A percentile compares a stretch with the other conserved stretches of the same genome.
Evolutionary conservation across 2,329 filamentous ascomycete genomes (phyloP).

Genomic region (Diaporthe caulivora): DNA sequence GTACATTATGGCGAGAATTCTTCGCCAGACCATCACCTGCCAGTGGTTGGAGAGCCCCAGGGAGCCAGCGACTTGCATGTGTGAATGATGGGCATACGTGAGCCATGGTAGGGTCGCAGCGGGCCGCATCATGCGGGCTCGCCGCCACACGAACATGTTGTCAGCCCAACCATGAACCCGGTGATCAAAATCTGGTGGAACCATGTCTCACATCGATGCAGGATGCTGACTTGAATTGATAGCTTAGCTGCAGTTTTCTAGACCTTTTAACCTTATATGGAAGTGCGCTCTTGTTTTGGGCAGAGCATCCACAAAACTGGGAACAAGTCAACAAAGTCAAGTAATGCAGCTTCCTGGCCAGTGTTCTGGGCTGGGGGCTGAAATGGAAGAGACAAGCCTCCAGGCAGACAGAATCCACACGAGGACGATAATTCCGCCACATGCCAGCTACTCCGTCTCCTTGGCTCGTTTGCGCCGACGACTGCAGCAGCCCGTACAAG

Average conservation of each 20-base stretch:
- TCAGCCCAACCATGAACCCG: neutral
- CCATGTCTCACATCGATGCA: constrained; percentile 7
- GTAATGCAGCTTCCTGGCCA: neutral
- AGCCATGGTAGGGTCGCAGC: constrained; percentile 10
- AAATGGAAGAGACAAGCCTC: neutral
- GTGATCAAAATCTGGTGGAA: neutral
- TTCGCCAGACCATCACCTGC: neutral
- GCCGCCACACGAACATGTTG: neutral
- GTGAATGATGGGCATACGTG: neutral
- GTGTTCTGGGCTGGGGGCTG: neutral
- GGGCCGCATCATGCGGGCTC: constrained; percentile 14
- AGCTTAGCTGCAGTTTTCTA: neutral
- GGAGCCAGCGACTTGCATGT: neutral
- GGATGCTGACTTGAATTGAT: neutral
- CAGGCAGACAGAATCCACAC: neutral
- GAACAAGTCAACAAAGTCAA: neutral
- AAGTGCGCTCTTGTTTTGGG: neutral
- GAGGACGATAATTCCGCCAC: too few relatives aligned
- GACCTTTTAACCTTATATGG: neutral
- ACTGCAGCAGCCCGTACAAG: too few relatives aligned
- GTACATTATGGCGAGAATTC: neutral
- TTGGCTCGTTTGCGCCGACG: neutral
- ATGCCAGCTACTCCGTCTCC: neutral
- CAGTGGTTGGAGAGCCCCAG: neutral
- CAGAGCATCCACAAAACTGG: neutral